phyloP scores from a whole-genome alignment of 805 yeast genomes.

The Kazachstania taianensis region DNA sequence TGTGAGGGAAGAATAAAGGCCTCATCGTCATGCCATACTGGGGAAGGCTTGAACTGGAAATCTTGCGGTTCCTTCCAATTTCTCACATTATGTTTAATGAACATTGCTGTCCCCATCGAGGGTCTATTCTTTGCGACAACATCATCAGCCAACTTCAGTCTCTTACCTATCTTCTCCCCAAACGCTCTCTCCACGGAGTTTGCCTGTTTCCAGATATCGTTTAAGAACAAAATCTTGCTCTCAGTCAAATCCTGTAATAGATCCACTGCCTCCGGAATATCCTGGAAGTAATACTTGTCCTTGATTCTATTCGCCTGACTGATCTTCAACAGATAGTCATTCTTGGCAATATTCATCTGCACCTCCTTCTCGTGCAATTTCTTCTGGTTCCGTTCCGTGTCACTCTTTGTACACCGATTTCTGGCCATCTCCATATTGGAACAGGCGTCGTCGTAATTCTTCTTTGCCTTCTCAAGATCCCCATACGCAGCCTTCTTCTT shows the following conservation, averaged over 20 bases:
- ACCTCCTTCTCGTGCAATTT: slow-evolving; percentile 51
- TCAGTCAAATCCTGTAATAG: slow-evolving; percentile 77
- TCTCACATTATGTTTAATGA: slow-evolving; percentile 69
- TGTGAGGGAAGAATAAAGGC: slow-evolving; percentile 48
- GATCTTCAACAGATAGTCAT: slow-evolving; percentile 68
- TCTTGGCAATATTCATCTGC: slow-evolving; percentile 85
- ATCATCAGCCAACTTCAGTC: slow-evolving; percentile 40
- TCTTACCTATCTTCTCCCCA: slow-evolving; percentile 33
- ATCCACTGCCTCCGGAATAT: slow-evolving; percentile 83
- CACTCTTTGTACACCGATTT: slow-evolving; percentile 55
- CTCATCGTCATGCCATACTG: slow-evolving; percentile 97
- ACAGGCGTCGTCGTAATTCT: slow-evolving; percentile 73
- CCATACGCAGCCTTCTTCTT: slow-evolving; percentile 29
- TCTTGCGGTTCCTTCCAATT: slow-evolving; percentile 84
- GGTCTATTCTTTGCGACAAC: slow-evolving; percentile 66
- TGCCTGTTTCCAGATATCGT: slow-evolving; percentile 57
- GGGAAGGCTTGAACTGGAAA: slow-evolving; percentile 75
- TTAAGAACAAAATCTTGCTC: slow-evolving; percentile 59
- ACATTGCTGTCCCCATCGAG: slow-evolving; percentile 76
- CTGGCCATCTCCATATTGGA: slow-evolving; percentile 72
- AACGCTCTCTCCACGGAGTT: slow-evolving; percentile 48
- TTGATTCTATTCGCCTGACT: slow-evolving; percentile 82
- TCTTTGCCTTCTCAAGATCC: slow-evolving; percentile 38
- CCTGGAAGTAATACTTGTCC: slow-evolving; percentile 88
- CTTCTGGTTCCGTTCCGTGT: slow-evolving; percentile 37